Evolutionary conservation across 257 asterid genomes (phyloP).

Genomic region (Primulina huaijiensis): DNA sequence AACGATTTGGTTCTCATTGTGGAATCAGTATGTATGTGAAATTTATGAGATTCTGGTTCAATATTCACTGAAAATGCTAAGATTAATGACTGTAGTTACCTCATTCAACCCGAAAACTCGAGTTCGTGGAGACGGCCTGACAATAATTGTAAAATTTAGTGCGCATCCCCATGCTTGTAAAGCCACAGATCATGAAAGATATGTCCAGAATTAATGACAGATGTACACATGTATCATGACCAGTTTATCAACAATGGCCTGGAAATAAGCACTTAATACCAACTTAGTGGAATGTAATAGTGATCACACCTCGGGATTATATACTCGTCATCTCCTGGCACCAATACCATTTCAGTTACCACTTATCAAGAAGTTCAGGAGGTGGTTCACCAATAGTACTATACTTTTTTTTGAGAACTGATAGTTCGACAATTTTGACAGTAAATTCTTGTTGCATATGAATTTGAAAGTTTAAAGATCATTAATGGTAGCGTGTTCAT

Average conservation of each 20-base stretch:
- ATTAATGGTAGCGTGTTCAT: slow-evolving; percentile 9
- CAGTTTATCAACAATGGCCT: background rate
- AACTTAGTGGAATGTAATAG: too few relatives aligned
- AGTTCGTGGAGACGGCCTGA: background rate
- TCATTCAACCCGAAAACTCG: background rate
- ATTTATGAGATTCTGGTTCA: background rate
- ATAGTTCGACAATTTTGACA: too few relatives aligned
- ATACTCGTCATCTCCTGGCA: too few relatives aligned
- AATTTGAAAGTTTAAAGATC: background rate
- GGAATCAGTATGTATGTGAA: background rate
- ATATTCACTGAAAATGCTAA: background rate
- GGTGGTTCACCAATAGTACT: background rate
- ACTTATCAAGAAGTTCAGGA: too few relatives aligned
- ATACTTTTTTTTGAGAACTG: too few relatives aligned
- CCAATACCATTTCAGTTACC: too few relatives aligned
- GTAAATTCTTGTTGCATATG: background rate
- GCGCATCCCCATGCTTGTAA: background rate
- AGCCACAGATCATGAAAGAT: background rate
- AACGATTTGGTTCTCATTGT: background rate
- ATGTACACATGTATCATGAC: background rate
- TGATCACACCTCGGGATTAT: too few relatives aligned
- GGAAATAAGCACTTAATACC: background rate
- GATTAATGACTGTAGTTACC: background rate
- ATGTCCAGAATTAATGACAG: background rate
- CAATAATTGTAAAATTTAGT: too few relatives aligned